A percentile compares a stretch with the other conserved stretches of the same genome.
phyloP scores from a whole-genome alignment of 2,329 filamentous ascomycete species.

The Epicoccum sorghinum region DNA sequence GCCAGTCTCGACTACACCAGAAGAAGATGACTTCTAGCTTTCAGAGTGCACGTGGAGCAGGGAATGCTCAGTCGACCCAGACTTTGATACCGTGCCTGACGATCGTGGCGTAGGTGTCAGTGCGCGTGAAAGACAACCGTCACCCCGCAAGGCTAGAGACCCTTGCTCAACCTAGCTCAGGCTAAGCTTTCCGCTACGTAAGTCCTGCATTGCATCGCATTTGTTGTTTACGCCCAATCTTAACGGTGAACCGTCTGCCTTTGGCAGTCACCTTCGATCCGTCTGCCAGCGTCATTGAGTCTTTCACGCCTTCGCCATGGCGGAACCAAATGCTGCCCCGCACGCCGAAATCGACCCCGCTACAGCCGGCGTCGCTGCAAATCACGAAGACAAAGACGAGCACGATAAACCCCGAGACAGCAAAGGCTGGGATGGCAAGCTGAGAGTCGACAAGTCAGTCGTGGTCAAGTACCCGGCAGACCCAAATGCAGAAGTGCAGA shows the following conservation, averaged over 20 bases:
- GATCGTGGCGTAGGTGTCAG: conserved; percentile 15
- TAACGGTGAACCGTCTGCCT: neutral
- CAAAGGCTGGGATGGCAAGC: conserved; percentile 81
- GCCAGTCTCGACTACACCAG: too few relatives aligned
- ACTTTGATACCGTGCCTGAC: conserved; percentile 13
- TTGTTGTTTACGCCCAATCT: neutral
- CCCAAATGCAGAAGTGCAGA: conserved; percentile 69
- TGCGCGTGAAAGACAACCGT: conserved; percentile 27
- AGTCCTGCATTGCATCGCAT: conserved; percentile 22
- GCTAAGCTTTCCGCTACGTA: conserved; percentile 23
- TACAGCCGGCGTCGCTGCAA: conserved; percentile 20
- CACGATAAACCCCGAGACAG: conserved; percentile 44
- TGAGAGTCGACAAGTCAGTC: conserved; percentile 70
- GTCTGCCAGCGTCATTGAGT: neutral
- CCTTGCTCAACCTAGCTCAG: conserved; percentile 22
- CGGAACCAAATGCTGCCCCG: conserved; percentile 35
- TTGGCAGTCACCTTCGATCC: neutral
- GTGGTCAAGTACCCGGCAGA: conserved; percentile 30
- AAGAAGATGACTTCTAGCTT: too few relatives aligned
- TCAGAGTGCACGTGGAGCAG: neutral
- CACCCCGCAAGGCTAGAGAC: conserved; percentile 16
- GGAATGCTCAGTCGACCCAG: neutral
- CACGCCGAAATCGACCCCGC: conserved; percentile 37
- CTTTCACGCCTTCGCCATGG: conserved; percentile 22
- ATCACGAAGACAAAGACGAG: conserved; percentile 29